Percentiles rank a stretch among this genome's conserved stretches.
These are phyloP conservation scores for Arxiozyma heterogenica DNA, from an alignment of 1,139 yeast genomes.

Conservation along the genomic window DNA sequence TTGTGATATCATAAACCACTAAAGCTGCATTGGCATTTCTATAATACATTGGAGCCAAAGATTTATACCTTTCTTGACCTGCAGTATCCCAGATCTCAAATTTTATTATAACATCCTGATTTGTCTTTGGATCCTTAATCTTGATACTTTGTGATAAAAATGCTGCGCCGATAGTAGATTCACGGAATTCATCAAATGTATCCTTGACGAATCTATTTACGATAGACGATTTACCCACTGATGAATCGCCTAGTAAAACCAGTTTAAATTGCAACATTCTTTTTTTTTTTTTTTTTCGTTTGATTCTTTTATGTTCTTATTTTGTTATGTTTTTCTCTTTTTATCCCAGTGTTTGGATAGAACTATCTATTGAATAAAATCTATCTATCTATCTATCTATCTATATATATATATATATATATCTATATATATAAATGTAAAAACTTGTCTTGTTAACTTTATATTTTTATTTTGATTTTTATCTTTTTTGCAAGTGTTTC, in stretches of 20 bases:
- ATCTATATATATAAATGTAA: too few species aligned
- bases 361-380: not conserved
- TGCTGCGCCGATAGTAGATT: constrained; percentile 96
- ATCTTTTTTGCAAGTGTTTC: too few species aligned
- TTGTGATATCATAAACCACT: constrained; percentile 68
- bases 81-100: constrained; percentile 89
- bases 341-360: not conserved
- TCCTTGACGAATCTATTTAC: constrained; percentile 92
- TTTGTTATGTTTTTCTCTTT: not conserved
- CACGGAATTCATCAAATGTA: constrained; percentile 87
- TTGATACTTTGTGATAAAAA: constrained; percentile 84
- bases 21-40: constrained; percentile 78
- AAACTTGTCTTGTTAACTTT: too few species aligned
- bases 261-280: constrained; percentile 57
- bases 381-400: too few species aligned
- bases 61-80: constrained; percentile 76
- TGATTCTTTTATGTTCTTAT: too few species aligned
- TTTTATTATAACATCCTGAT: constrained; percentile 45
- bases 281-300: not conserved
- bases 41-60: constrained; percentile 79
- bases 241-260: constrained; percentile 87
- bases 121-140: constrained; percentile 25
- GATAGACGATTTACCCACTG: constrained; percentile 88
- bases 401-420: too few species aligned
- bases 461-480: too few species aligned